A percentile compares a stretch with the other conserved stretches of the same genome.
phyloP scores from a whole-genome alignment of 345 rosid species.

The Hirschfeldia incana region DNA sequence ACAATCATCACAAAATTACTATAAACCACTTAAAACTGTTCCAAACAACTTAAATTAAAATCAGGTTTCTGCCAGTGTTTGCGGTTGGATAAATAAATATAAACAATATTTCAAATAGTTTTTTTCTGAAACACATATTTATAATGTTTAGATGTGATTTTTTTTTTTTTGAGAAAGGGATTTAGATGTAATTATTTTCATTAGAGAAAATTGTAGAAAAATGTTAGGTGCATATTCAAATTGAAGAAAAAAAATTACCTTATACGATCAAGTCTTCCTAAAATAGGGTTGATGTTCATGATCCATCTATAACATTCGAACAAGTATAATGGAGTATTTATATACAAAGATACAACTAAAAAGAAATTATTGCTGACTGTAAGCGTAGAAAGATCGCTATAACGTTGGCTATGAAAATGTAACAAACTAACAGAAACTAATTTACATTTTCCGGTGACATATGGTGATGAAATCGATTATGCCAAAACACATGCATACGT shows the following conservation, averaged over 20 bases:
- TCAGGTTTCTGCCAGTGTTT: too few species aligned
- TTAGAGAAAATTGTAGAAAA: not conserved
- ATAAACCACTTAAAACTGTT: too few species aligned
- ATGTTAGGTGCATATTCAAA: not conserved
- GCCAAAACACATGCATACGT: conserved; percentile 1
- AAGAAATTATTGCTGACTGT: not conserved
- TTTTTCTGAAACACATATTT: not conserved
- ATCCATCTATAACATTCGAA: not conserved
- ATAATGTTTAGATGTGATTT: not conserved
- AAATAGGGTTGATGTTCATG: not conserved
- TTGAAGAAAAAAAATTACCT: not conserved
- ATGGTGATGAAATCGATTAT: not conserved
- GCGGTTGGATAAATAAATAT: too few species aligned
- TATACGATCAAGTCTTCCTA: not conserved
- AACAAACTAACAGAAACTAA: not conserved
- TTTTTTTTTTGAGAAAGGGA: too few species aligned
- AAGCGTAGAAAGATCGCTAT: not conserved
- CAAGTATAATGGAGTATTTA: not conserved
- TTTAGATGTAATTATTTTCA: not conserved
- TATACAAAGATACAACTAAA: not conserved
- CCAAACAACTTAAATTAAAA: too few species aligned
- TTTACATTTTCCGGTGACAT: not conserved
- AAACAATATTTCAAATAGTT: too few species aligned
- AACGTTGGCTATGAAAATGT: not conserved
- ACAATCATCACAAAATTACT: too few species aligned